Base-by-base conservation (phyloP, 257 asterid species). In the Solanum pinnatisectum region DNA sequence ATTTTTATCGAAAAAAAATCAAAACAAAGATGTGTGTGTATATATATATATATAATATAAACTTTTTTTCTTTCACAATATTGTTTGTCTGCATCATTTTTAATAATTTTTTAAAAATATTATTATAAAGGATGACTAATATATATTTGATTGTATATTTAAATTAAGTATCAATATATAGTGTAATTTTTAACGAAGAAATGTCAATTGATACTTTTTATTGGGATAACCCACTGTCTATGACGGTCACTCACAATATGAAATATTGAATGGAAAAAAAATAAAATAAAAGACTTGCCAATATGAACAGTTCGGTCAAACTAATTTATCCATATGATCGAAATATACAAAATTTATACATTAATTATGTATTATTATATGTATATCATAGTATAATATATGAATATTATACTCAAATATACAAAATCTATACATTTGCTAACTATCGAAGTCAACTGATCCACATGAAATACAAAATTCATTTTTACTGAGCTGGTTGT, bases 151-250 rank as follows among this genome's bases (percentile, higher is more conserved):
- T 65, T 65, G 16, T 65, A 2, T 65, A 65, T n/a, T n/a, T 2
- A 5, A n/a, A n/a, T 2, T 0, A 65, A 4, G 2, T 65, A 0
- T 65, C 0, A 0, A 4, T 1, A n/a, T 25, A 5, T n/a, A n/a
- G 0, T n/a, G 2, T 65, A 11, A 4, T n/a, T 65, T 5, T 10
- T 11, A 5, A 65, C 0, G 1, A 65, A n/a, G 1, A 1, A n/a
- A 6, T n/a, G 1, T 65, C 33, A 65, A 65, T 65, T n/a, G 11
- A 65, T 25, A 65, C 33, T 30, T 30, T 30, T 30, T 1, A 37
- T 37, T 7, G 10, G 10, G 2, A 37, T 37, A 9, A 2, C 10
- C 40, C 33, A 4, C 3, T 65, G 33, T 65, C 33, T 10, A 65
- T n/a, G 72, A 12, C 18, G n/a, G n/a, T n/a, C 72, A n/a, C 72